These are phyloP conservation scores for Rhizoctonia solani DNA, from an alignment of 1,284 basidiomycete genomes.

Conservation along the genomic window DNA sequence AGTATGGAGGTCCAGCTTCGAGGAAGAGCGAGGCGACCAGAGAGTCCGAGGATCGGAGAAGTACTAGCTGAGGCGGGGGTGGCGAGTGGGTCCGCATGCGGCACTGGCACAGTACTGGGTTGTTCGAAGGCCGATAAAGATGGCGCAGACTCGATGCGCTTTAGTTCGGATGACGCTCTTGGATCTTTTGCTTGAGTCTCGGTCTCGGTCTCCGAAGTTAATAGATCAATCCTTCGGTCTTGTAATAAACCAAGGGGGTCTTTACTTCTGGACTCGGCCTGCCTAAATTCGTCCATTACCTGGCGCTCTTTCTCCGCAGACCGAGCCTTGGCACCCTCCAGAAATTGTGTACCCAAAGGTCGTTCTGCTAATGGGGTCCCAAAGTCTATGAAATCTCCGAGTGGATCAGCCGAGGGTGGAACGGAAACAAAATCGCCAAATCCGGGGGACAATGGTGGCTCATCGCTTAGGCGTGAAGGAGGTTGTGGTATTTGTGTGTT, in stretches of 20 bases:
- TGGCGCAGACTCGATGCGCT: conserved; percentile 19
- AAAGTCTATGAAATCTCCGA: conserved; percentile 42
- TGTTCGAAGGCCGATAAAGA: not conserved
- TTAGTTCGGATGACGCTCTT: not conserved
- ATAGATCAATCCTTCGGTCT: not conserved
- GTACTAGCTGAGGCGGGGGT: not conserved
- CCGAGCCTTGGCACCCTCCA: conserved; percentile 57
- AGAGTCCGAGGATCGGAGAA: conserved; percentile 18
- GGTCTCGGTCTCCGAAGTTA: not conserved
- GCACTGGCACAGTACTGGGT: not conserved
- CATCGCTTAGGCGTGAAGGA: not conserved
- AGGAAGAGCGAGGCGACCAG: conserved; percentile 3
- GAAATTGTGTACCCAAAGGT: conserved; percentile 47
- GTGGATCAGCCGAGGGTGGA: conserved; percentile 60
- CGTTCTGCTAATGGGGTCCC: conserved; percentile 12
- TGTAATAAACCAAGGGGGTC: conserved; percentile 20
- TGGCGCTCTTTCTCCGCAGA: conserved; percentile 56
- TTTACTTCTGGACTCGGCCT: not conserved
- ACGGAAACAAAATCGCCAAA: conserved; percentile 73
- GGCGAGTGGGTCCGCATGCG: not conserved
- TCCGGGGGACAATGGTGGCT: conserved; percentile 47
- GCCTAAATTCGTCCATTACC: conserved; percentile 57
- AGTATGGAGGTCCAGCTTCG: conserved; percentile 20
- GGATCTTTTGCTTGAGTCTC: not conserved
- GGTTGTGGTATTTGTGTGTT: not conserved